Percentiles rank a stretch among this genome's conserved stretches.
Conservation (phyloP, 1,284 basidiomycete species). For the Papiliotrema terrestris region DNA sequence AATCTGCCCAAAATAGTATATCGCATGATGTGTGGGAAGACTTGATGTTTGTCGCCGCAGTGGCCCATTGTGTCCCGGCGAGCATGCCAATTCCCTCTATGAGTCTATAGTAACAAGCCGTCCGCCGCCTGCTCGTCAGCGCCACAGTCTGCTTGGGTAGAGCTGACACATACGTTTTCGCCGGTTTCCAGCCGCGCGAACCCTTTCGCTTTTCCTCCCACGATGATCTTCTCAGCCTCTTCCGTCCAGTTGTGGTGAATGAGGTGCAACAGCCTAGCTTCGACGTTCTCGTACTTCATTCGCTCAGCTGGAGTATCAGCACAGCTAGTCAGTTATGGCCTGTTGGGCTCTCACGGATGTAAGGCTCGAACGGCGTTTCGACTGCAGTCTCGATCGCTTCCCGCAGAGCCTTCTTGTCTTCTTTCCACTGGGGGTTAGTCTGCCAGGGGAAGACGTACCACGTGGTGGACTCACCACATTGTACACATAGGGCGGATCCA, state of each 20-base stretch:
- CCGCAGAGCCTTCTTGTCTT: slow-evolving; percentile 22
- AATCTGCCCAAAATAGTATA: no score
- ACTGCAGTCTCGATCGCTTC: slow-evolving; percentile 23
- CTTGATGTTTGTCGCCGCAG: no score
- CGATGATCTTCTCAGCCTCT: neutral
- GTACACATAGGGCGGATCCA: slow-evolving; percentile 49
- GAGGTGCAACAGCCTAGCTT: slow-evolving; percentile 1
- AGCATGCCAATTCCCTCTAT: neutral
- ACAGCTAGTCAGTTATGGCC: neutral
- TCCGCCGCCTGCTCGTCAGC: neutral
- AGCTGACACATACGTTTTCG: neutral
- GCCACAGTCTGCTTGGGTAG: neutral
- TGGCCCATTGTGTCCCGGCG: no score
- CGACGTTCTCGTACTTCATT: slow-evolving; percentile 4
- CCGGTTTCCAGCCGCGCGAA: neutral
- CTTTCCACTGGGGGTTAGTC: neutral
- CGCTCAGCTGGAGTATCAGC: neutral
- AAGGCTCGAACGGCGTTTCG: slow-evolving; percentile 28
- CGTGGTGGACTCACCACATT: slow-evolving; percentile 32
- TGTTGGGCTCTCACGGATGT: slow-evolving; percentile 23
- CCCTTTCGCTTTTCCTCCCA: neutral
- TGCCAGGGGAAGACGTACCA: neutral
- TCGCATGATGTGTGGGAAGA: no score
- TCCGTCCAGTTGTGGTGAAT: neutral
- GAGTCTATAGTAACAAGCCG: neutral